Evolutionary conservation across 2,329 filamentous ascomycete species (phyloP), one percentile per base, ranked within the genome.

Genomic region (Fusarium longipes): DNA sequence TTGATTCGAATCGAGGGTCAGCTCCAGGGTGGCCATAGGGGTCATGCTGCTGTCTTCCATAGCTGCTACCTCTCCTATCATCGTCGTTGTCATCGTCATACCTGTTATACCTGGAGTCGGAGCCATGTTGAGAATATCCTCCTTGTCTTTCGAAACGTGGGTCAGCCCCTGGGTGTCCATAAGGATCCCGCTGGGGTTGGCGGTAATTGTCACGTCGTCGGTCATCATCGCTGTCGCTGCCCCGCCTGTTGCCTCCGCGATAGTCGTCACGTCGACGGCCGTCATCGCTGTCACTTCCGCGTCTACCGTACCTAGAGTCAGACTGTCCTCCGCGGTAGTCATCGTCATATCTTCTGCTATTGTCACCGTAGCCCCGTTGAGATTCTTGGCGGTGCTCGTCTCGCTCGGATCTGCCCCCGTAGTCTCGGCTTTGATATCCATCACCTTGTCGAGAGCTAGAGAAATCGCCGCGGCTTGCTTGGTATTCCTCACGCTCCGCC

Each of bases 81-180:
- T 61, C 57, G 20, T 62, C 47, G 3, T 33, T 39, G 8, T 54
- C 35, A 17, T 50, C 40, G 2, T 25, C 42, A 25, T 35, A 39
- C 15, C 54, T 59, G 20, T 27, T 43, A 22, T 60, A 44, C 20
- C 38, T 50, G 8, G 38, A 27, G 11, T 35, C 54, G 15, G 57
- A 54, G 9, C 32, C 50, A 24, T 49, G 49, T 9, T 64, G 48
- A 11, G 64, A 48, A 8, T 68, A 42, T 5, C 17, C 32, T 12
- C 55, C 67, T 12, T 58, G 57, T 8, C 50, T 38, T 25, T 53
- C 51, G 7, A 69, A 68, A 12, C 65, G 39, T n/a, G 65, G 61
- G 20, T 68, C 65, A 27, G 65, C 65, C n/a, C 39, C 14, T 10
- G 65, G 65, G 18, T 68, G 65, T 8, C 39, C 58, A 49, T 57